These are phyloP conservation scores for Sporothrix phasma DNA, from an alignment of 2,329 filamentous ascomycete species.

Conservation along the genomic window DNA sequence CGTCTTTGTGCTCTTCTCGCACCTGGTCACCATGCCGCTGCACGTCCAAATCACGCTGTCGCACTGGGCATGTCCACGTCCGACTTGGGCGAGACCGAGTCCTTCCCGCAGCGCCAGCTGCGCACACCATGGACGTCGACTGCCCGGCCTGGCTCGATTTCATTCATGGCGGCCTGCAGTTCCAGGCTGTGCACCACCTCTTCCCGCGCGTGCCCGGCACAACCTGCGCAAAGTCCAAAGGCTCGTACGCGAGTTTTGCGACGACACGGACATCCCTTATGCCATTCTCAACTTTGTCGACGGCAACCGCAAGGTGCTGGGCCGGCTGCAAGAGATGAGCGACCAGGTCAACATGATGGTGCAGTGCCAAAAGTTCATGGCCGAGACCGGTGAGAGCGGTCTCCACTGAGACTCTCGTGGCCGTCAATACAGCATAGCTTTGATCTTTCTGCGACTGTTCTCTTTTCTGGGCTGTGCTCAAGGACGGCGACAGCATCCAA, in stretches of 20 bases:
- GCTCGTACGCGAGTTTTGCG: slow-evolving; percentile 52
- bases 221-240: slow-evolving; percentile 53
- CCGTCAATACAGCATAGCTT: too few species aligned
- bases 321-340: slow-evolving; percentile 45
- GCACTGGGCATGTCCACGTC: slow-evolving; percentile 62
- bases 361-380: slow-evolving; percentile 45
- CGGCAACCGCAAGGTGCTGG: slow-evolving; percentile 46
- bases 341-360: slow-evolving; percentile 51
- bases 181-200: slow-evolving; percentile 61
- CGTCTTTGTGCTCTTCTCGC: slow-evolving; percentile 52
- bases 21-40: slow-evolving; percentile 56
- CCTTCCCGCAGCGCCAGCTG: slow-evolving; percentile 59
- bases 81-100: slow-evolving; percentile 54
- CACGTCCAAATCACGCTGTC: slow-evolving; percentile 64
- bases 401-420: slow-evolving; percentile 23
- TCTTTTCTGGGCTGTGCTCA: not conserved
- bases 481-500: too few species aligned
- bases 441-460: not conserved
- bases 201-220: slow-evolving; percentile 60
- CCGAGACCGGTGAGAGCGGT: slow-evolving; percentile 36
- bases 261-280: slow-evolving; percentile 55
- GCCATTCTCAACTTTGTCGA: slow-evolving; percentile 51
- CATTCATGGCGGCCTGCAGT: slow-evolving; percentile 62
- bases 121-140: slow-evolving; percentile 67
- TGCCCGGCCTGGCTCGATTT: slow-evolving; percentile 64